Base-by-base conservation (phyloP, 1,284 basidiomycete genomes). In the Moesziomyces globuligerus region DNA sequence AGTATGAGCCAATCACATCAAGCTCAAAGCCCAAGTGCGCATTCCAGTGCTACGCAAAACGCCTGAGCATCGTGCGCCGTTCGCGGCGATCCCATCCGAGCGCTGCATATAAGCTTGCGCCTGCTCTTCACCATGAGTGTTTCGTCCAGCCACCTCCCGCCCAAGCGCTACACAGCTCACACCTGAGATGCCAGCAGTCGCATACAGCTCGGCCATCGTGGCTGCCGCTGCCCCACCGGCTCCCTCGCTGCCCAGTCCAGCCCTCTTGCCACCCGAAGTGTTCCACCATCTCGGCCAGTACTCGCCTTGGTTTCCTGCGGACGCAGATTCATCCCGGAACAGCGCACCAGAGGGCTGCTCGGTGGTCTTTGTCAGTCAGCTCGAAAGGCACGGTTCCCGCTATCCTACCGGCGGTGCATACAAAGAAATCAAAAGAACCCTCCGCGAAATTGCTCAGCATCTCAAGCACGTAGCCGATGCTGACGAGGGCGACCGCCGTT, bases 231-330 rank as follows among this genome's bases (percentile, higher is more conserved):
- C 15, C 9, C 17, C 32, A 13, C 28, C 53, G 1, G 43, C 49
- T 23, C 61, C 61, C 4, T 46, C 52, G 20, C 46, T 64, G 1
- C 54, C 61, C 0, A 25, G 41, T 23, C 8, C 49, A 10, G 6
- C n/a, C 13, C 41, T 67, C 25, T 41, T 70, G 20, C 67, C 57
- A 23, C 36, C 61, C 13, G 42, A 49, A 5, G 53, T 71, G 40
- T 71, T 71, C 10, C 68, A 71, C 46, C 56, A 71, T 37, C 53
- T 71, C 7, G 68, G 68, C 29, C 68, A 71, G 20, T 71, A 71
- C 37, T 71, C 68, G 7, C 68, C 68, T 9, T 71, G 68, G 68
- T 71, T 66, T 17, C 50, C 60, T 3, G 61, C 48, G 3, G 37
- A 50, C 13, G 9, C 10, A 11, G n/a, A 24, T 0, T n/a, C 43